Evolutionary conservation across 345 rosid species (phyloP).

Genomic region (Lepidium africanum): DNA sequence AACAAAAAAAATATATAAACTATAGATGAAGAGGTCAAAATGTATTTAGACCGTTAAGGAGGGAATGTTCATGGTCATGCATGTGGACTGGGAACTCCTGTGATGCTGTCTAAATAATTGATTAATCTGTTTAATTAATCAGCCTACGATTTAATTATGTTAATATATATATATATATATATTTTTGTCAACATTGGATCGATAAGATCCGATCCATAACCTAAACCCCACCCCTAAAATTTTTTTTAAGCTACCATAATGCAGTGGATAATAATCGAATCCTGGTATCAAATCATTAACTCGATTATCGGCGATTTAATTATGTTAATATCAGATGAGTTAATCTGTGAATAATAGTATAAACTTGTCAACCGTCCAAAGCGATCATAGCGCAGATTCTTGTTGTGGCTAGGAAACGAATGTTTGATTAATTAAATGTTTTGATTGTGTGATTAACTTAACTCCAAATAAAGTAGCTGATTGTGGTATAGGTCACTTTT

Average conservation of each 20-base stretch:
- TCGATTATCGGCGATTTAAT: too few species aligned
- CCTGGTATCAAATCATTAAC: too few species aligned
- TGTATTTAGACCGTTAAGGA: constrained; percentile 10
- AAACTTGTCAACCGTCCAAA: background rate
- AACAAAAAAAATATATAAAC: background rate
- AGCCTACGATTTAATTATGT: background rate
- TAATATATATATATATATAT: too few species aligned
- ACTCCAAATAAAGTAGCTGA: background rate
- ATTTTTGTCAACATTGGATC: too few species aligned
- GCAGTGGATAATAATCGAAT: too few species aligned
- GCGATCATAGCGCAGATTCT: background rate
- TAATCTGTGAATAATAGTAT: background rate
- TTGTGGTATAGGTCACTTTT: background rate
- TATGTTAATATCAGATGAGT: background rate
- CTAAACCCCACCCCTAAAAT: too few species aligned
- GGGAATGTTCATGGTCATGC: constrained; percentile 16
- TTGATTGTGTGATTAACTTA: background rate
- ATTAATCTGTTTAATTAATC: background rate
- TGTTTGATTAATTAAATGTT: background rate
- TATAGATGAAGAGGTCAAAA: constrained; percentile 9
- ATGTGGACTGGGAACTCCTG: constrained; percentile 1
- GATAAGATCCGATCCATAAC: too few species aligned
- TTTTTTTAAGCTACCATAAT: too few species aligned
- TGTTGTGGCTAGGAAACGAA: background rate
- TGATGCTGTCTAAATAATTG: background rate